These are phyloP conservation scores for Moesziomyces parantarcticus DNA, from an alignment of 1,284 basidiomycete genomes.

Conservation along the genomic window DNA sequence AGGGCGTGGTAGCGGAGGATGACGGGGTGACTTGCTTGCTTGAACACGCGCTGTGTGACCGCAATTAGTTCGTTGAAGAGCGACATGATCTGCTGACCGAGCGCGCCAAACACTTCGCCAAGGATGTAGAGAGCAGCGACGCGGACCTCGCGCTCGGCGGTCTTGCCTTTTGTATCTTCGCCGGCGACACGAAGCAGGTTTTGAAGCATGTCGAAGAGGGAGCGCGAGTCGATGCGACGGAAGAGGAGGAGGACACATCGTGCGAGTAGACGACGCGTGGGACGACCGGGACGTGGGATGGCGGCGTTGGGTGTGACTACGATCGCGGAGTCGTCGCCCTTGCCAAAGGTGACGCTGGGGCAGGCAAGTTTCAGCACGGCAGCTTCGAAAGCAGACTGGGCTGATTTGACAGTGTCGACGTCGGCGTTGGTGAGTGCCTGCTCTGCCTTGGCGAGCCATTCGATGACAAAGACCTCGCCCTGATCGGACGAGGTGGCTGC, in stretches of 20 bases:
- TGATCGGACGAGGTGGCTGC: conserved; percentile 75
- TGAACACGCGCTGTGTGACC: conserved; percentile 47
- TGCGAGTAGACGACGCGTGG: conserved; percentile 81
- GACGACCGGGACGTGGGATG: conserved; percentile 77
- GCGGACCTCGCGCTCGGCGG: conserved; percentile 77
- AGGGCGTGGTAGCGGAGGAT: conserved; percentile 86
- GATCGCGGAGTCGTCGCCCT: conserved; percentile 24
- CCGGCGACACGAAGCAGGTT: conserved; percentile 47
- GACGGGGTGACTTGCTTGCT: conserved; percentile 68
- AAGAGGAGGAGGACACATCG: conserved; percentile 84
- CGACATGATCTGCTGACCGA: conserved; percentile 90
- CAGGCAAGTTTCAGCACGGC: conserved; percentile 75
- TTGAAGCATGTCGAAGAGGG: conserved; percentile 86
- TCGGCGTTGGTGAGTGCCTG: conserved; percentile 71
- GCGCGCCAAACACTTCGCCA: conserved; percentile 85
- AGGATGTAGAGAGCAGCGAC: conserved; percentile 82
- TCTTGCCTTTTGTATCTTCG: conserved; percentile 70
- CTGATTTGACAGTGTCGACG: conserved; percentile 72
- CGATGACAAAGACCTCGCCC: conserved; percentile 81
- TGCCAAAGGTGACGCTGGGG: conserved; percentile 33
- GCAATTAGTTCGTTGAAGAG: conserved; percentile 82
- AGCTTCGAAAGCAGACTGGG: conserved; percentile 75
- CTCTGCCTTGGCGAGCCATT: conserved; percentile 81
- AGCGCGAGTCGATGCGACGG: conserved; percentile 78
- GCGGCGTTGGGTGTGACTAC: conserved; percentile 28